Base-by-base conservation (phyloP, 495 filamentous ascomycete species). In the Aspergillus bertholletiae region DNA sequence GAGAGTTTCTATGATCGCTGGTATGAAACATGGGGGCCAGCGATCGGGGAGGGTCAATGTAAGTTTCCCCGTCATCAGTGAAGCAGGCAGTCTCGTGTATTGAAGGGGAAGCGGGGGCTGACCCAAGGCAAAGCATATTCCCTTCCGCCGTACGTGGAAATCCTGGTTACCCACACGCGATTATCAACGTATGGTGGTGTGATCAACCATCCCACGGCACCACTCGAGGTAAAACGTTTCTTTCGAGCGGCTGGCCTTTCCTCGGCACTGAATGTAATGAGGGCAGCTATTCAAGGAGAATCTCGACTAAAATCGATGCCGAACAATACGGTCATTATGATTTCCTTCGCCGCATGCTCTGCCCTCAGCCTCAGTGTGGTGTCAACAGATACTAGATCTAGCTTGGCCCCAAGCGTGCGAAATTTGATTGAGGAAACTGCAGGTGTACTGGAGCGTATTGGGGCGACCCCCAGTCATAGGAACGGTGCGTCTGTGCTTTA, bases 321-420 rank as follows among this genome's bases (percentile, higher is more conserved):
- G 4, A 89, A 88, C 70, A 88, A 89, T 55, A 85, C 86, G 0
- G 83, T 84, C 35, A 88, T 88, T 57, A 88, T 88, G 86, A 88
- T 88, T 21, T 86, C 86, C 5, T 89, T 87, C 51, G 85, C 85
- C 1, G 86, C 86, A 17, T 88, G 85, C 59, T 85, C 87, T 44
- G 84, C 85, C 1, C 73, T 89, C 20, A 80, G 80, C 30, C 78
- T 88, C 7, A 84, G 83, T 56, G 74, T 81, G 1, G 78, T 83
- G 48, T 77, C 80, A 11, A 70, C 77, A 6, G 78, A 79, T 55
- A 69, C 67, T 54, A 65, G 55, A 49, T 84, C 81, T 9, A 84
- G 79, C 39, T 67, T 88, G 4, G 84, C 85, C 8, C 85, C 86
- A 1, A 88, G 86, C 51, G 83, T 88, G 6, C 71, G 84, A 13